Base-by-base conservation (phyloP, 2,329 filamentous ascomycete genomes). In the Cadophora sp. region DNA sequence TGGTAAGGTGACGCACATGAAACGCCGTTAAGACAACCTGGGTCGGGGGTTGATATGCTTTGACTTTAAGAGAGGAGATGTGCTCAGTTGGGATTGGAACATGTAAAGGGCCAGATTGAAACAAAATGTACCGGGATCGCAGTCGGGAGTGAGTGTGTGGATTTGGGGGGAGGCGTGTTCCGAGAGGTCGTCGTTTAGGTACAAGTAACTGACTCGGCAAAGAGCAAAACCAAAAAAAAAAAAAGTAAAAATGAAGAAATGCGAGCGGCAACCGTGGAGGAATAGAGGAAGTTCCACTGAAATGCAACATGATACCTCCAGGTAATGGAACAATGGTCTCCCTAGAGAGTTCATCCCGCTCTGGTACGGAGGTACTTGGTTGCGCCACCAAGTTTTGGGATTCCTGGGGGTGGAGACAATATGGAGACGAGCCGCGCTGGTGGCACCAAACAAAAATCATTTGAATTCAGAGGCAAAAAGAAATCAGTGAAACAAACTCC, bases 11-110 rank as follows among this genome's bases (percentile, higher is more conserved):
- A 55, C 45, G 22, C 33, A 64, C 55, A 51, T 68, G 66, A 68
- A 68, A 68, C 66, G 63, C 27, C 41, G 47, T 55, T 33, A 64
- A 64, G 66, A 68, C 66, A 66, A 5, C 62, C 64, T 48, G 41
- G 33, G 66, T 68, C 66, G 48, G 60, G 64, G 20, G 14, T 45
- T 45, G 9, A 24, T 51, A 33, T 59, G 64, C 66, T 68, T 66
- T 68, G 66, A 68, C 66, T 51, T 45, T 43, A 9, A 39, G 51
- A 39, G 14, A 24, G 16, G 22, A 36, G 47, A 14, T 48, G 30
- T 48, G 41, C 39, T 16, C 43, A n/a, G 30, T 9, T 30, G 3
- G 24, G 30, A 18, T 18, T n/a, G 22, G 45, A 16, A 53, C 24
- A 22, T 30, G 22, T 45, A 18, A 39, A 39, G 22, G 20, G 36